phyloP scores from a whole-genome alignment of 2,329 filamentous ascomycete genomes.

The Aspergillus carbonarius region DNA sequence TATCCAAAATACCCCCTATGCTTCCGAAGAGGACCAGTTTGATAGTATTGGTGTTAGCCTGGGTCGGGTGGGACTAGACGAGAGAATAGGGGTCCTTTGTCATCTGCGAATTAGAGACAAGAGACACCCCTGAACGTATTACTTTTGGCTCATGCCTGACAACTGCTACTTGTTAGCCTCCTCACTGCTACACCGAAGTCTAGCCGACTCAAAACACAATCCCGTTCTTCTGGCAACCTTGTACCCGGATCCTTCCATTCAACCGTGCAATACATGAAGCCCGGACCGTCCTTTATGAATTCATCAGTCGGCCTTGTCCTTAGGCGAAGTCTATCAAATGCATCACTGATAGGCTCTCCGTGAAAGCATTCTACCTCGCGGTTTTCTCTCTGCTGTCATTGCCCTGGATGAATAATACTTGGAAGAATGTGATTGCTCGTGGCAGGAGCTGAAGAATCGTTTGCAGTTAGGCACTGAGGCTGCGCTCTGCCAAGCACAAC shows the following conservation, averaged over 20 bases:
- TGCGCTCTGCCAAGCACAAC: background rate
- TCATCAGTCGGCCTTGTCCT: background rate
- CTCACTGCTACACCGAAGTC: background rate
- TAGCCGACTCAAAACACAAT: background rate
- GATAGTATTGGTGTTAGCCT: constrained; percentile 1
- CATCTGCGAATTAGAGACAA: background rate
- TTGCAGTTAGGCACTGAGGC: background rate
- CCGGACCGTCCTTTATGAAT: background rate
- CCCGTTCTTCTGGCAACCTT: background rate
- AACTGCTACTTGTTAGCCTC: background rate
- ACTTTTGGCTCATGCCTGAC: background rate
- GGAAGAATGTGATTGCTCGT: background rate
- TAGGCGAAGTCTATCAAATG: background rate
- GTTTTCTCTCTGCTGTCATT: background rate
- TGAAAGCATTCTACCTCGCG: too few species aligned
- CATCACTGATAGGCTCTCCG: background rate
- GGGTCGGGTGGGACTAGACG: background rate
- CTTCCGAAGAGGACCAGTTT: background rate
- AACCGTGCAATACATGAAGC: background rate
- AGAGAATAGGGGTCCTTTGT: background rate
- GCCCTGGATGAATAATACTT: background rate
- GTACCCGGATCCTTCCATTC: background rate
- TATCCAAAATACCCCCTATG: background rate
- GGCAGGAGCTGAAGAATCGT: background rate
- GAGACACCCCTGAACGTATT: background rate